Evolutionary conservation across 129 eudicot genomes (phyloP).

Genomic region (Logfia minima): DNA sequence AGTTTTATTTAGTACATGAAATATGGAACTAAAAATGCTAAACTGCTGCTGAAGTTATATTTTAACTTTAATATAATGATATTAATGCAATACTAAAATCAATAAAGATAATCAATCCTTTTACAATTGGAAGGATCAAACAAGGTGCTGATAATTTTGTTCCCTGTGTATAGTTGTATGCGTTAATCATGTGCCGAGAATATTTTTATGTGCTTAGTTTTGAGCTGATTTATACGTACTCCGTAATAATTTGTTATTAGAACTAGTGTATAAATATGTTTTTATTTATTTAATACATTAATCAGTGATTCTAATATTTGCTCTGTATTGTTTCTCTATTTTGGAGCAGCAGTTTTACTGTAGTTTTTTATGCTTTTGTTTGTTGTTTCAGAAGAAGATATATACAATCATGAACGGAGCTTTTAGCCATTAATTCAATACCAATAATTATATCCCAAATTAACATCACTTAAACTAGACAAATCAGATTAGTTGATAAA

Average conservation of each 20-base stretch:
- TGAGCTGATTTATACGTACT: conserved; percentile 21
- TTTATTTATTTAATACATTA: neutral
- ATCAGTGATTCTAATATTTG: too few species aligned
- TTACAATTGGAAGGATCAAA: too few species aligned
- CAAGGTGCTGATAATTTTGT: neutral
- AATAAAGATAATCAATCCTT: neutral
- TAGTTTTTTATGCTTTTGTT: neutral
- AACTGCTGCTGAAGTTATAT: neutral
- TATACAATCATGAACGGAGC: neutral
- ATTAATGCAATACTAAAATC: too few species aligned
- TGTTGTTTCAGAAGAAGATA: neutral
- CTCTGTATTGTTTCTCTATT: too few species aligned
- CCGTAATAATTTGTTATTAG: neutral
- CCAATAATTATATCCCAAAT: conserved; percentile 1
- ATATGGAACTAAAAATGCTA: neutral
- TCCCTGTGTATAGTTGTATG: neutral
- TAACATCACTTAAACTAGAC: neutral
- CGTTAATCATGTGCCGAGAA: neutral
- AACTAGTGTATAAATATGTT: neutral
- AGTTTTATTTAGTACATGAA: too few species aligned
- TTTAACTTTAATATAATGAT: too few species aligned
- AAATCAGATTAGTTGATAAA: conserved; percentile 3
- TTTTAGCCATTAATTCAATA: conserved; percentile 9
- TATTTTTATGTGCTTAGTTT: neutral
- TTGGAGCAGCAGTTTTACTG: too few species aligned